A percentile compares a stretch with the other conserved stretches of the same genome.
These are phyloP conservation scores for Pseudozyma hubeiensis DNA, from an alignment of 1,284 basidiomycete genomes.

Conservation along the genomic window DNA sequence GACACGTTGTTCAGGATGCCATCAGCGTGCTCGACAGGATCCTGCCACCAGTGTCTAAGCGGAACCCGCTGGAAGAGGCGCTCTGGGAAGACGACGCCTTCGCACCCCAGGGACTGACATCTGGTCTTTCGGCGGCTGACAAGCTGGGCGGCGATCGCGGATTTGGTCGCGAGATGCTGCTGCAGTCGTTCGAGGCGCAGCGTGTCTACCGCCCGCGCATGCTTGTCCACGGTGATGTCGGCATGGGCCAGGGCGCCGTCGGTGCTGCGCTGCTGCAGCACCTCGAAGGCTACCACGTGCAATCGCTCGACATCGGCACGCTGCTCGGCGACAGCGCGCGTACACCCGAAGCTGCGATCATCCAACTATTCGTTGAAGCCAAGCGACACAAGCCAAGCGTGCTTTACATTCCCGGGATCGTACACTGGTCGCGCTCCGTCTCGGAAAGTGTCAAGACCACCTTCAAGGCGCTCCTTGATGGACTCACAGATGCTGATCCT, in stretches of 20 bases:
- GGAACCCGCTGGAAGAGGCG: conserved; percentile 84
- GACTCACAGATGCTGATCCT: conserved; percentile 88
- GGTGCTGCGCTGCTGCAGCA: conserved; percentile 92
- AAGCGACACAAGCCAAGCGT: conserved; percentile 97
- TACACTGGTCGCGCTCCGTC: conserved; percentile 86
- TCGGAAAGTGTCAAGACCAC: conserved; percentile 86
- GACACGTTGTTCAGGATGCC: conserved; percentile 77
- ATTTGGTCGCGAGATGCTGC: conserved; percentile 63
- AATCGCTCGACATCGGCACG: conserved; percentile 89
- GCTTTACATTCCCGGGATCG: conserved; percentile 90
- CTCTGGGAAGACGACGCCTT: conserved; percentile 74
- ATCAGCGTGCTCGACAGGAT: conserved; percentile 75
- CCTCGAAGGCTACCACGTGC: conserved; percentile 94
- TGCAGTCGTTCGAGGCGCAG: conserved; percentile 86
- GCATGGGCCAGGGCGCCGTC: conserved; percentile 91
- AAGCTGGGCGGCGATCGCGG: conserved; percentile 49
- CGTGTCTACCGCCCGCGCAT: conserved; percentile 91
- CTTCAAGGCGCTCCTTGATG: conserved; percentile 88
- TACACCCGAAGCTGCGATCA: conserved; percentile 89
- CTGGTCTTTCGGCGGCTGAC: conserved; percentile 42
- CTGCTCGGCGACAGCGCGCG: conserved; percentile 89
- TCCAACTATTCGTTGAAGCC: conserved; percentile 97
- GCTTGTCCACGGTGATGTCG: conserved; percentile 81
- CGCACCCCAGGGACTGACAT: conserved; percentile 74
- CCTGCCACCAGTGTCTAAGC: conserved; percentile 68